Base-by-base conservation (phyloP, 2,329 filamentous ascomycete genomes). In the Aspergillus eucalypticola region DNA sequence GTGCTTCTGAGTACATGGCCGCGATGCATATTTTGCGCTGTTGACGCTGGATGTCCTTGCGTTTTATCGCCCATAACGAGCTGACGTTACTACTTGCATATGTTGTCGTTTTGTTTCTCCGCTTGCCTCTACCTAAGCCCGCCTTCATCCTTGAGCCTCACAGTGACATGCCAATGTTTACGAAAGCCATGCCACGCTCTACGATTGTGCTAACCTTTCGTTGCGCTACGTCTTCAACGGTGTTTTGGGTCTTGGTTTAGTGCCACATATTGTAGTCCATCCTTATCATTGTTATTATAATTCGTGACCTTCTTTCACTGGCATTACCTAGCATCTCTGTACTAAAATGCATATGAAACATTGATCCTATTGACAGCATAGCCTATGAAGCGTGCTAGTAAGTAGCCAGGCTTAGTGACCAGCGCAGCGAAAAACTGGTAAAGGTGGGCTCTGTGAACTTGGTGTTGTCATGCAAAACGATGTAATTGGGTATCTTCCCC, bases 401-500 rank as follows among this genome's bases (percentile, higher is more conserved):
- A 5, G 17, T 44, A 8, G 19, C 19, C 41, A 21, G n/a, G 17
- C n/a, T 42, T 44, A 1, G 13, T 15, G 19, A 13, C 17, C 8
- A 11, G 10, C 41, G 17, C 21, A 21, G 8, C 19, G 17, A 21
- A 44, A 5, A 7, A 13, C n/a, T 1, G 25, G 25, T 27, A 27
- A 7, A 25, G n/a, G 5, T n/a, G 15, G 46, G 3, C 17, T 17
- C n/a, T 17, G 25, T n/a, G 4, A 32, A 19, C 15, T 19, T 32
- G 15, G 25, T 29, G 11, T 10, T 27, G 19, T 52, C 13, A 49
- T 59, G 56, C 53, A 58, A 39, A 19, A 58, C 39, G 27, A 49
- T 62, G 52, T 58, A 25, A 53, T 38, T 63, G 63, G 65, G 65
- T 64, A 66, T 67, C 63, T 56, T 59, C 59, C 62, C 60, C 32